Evolutionary conservation across 1,284 basidiomycete genomes (phyloP).

Genomic region (Paramarasmius palmivorus): DNA sequence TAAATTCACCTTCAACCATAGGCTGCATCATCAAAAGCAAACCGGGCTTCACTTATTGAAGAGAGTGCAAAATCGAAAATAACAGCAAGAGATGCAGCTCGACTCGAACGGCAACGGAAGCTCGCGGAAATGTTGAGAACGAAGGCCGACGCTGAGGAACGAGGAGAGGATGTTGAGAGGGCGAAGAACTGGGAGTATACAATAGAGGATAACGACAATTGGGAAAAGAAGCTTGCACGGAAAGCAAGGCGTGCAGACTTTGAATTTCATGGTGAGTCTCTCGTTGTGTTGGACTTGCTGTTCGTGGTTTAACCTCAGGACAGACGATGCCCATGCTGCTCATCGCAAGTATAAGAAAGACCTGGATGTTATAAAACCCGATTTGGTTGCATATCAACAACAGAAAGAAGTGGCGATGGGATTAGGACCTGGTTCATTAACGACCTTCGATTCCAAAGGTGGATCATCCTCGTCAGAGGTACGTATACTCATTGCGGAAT

Average conservation of each 20-base stretch:
- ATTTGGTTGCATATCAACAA: constrained; percentile 80
- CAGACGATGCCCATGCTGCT: constrained; percentile 90
- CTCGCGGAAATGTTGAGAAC: constrained; percentile 86
- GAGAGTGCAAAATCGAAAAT: constrained; percentile 79
- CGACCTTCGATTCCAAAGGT: constrained; percentile 50
- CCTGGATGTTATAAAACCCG: constrained; percentile 83
- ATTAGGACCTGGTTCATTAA: constrained; percentile 61
- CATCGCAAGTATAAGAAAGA: constrained; percentile 91
- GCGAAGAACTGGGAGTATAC: constrained; percentile 93
- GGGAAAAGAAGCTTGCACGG: constrained; percentile 85
- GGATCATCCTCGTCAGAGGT: constrained; percentile 43
- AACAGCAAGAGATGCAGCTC: constrained; percentile 74
- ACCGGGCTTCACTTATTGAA: constrained; percentile 80
- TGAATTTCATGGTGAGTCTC: constrained; percentile 70
- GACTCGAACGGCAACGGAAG: constrained; percentile 84
- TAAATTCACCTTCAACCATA: constrained; percentile 29
- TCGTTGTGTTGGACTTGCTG: constrained; percentile 10
- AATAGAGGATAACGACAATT: constrained; percentile 91
- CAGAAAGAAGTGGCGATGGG: constrained; percentile 87
- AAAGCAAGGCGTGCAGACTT: constrained; percentile 79
- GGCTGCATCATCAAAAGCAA: constrained; percentile 78
- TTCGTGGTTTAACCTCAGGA: not conserved
- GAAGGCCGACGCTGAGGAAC: constrained; percentile 87
- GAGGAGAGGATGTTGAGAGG: constrained; percentile 77
- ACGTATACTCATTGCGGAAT: constrained; percentile 14